A percentile compares a stretch with the other conserved stretches of the same genome.
phyloP scores from a whole-genome alignment of 192 early-diverging fungal genomes.

The Coemansia sp. region DNA sequence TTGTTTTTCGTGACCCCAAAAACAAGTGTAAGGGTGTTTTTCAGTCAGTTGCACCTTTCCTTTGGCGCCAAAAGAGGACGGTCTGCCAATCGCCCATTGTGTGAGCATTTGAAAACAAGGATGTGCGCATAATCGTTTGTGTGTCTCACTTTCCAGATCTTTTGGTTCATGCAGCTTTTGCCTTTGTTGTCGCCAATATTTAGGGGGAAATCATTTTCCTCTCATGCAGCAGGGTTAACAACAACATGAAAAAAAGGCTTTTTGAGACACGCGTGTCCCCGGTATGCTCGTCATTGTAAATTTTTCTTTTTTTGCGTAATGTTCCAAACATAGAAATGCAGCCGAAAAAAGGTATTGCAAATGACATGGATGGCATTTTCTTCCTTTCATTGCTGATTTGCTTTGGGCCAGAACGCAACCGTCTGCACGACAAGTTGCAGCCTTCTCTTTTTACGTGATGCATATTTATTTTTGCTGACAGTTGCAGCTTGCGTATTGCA shows the following conservation, averaged over 20 bases:
- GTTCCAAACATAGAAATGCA: slow-evolving; percentile 37
- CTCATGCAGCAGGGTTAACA: neutral
- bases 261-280: neutral
- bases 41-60: neutral
- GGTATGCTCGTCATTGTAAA: neutral
- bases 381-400: slow-evolving; percentile 5
- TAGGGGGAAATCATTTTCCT: slow-evolving; percentile 6
- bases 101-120: slow-evolving; percentile 1
- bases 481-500: neutral
- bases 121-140: neutral
- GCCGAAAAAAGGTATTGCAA: neutral
- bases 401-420: slow-evolving; percentile 2
- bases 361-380: slow-evolving; percentile 1
- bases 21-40: neutral
- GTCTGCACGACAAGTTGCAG: neutral
- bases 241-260: neutral
- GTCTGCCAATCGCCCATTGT: neutral
- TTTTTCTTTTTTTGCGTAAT: slow-evolving; percentile 1
- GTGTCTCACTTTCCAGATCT: slow-evolving; percentile 2
- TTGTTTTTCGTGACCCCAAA: slow-evolving; percentile 1
- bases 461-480: neutral
- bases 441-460: neutral
- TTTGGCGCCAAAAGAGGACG: neutral
- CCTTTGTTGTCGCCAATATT: neutral
- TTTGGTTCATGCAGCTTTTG: neutral